These are phyloP conservation scores for Spatholobus suberectus DNA, from an alignment of 306 rosid species.

Conservation along the genomic window DNA sequence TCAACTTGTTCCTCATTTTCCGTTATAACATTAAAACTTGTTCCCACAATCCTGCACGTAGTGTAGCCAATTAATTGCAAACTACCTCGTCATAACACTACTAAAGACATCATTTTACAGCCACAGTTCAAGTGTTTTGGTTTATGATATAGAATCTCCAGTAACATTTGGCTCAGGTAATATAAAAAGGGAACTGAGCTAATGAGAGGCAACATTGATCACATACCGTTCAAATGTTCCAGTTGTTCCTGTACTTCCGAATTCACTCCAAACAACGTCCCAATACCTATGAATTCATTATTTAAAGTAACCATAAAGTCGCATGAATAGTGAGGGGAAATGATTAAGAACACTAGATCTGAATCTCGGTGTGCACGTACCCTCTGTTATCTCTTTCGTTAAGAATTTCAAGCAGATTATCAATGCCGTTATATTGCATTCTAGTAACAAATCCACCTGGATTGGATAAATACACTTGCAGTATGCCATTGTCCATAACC, in stretches of 20 bases:
- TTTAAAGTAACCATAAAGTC: background rate
- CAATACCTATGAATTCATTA: conserved; percentile 69
- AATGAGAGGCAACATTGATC: no score
- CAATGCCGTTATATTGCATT: conserved; percentile 67
- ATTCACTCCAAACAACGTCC: conserved; percentile 94
- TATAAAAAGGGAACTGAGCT: no score
- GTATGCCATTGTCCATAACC: conserved; percentile 76
- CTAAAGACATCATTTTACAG: no score
- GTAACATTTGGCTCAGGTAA: no score
- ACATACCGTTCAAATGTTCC: conserved; percentile 80
- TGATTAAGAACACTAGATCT: background rate
- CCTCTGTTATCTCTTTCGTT: conserved; percentile 60
- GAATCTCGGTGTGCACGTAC: conserved; percentile 50
- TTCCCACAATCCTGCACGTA: conserved; percentile 76
- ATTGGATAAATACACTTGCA: conserved; percentile 72
- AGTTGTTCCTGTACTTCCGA: conserved; percentile 66
- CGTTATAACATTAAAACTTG: conserved; percentile 55
- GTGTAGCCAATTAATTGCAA: no score
- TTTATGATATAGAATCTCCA: background rate
- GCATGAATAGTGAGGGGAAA: background rate
- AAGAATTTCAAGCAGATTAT: conserved; percentile 72
- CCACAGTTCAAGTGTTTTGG: background rate
- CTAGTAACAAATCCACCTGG: conserved; percentile 80
- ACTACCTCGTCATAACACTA: background rate
- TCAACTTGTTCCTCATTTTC: conserved; percentile 79